Evolutionary conservation across 2,329 filamentous ascomycete genomes (phyloP).

Genomic region (Venturia nashicola): DNA sequence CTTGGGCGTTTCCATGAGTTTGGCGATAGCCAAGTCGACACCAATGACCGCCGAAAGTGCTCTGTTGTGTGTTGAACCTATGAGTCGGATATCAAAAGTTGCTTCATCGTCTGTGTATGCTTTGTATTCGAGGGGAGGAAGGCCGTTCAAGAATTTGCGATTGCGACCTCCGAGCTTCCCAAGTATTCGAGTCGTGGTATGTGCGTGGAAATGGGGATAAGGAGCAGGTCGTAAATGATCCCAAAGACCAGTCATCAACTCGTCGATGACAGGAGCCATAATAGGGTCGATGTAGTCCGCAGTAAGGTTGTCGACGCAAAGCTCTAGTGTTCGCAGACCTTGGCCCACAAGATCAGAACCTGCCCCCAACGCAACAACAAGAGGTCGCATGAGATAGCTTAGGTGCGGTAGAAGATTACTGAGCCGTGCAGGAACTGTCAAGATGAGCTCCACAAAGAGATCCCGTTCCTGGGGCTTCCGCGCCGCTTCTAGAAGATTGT

Average conservation of each 20-base stretch:
- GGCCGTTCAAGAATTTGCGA: slow-evolving; percentile 85
- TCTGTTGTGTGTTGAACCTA: slow-evolving; percentile 79
- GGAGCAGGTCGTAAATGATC: slow-evolving; percentile 88
- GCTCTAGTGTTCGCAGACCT: slow-evolving; percentile 80
- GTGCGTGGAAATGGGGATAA: slow-evolving; percentile 93
- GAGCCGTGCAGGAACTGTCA: slow-evolving; percentile 87
- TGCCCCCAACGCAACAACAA: slow-evolving; percentile 88
- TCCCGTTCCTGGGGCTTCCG: slow-evolving; percentile 84
- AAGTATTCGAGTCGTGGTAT: slow-evolving; percentile 94
- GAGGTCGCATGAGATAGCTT: slow-evolving; percentile 89
- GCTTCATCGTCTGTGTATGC: slow-evolving; percentile 76
- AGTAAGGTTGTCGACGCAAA: slow-evolving; percentile 96
- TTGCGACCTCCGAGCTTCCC: slow-evolving; percentile 94
- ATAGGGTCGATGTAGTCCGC: slow-evolving; percentile 97
- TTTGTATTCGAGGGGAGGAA: slow-evolving; percentile 71
- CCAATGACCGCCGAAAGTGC: slow-evolving; percentile 80
- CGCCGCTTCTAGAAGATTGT: slow-evolving; percentile 83
- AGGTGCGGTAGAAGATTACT: slow-evolving; percentile 92
- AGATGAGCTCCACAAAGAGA: slow-evolving; percentile 89
- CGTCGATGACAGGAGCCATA: slow-evolving; percentile 97
- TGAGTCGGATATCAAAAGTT: slow-evolving; percentile 78
- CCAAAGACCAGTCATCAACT: slow-evolving; percentile 95
- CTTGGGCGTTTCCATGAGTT: slow-evolving; percentile 70
- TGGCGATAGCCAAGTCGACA: slow-evolving; percentile 77
- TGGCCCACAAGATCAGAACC: slow-evolving; percentile 92